Percentiles rank a stretch among this genome's conserved stretches.
Conservation (phyloP, 2,329 filamentous ascomycete genomes). For the Pseudocercospora musae region DNA sequence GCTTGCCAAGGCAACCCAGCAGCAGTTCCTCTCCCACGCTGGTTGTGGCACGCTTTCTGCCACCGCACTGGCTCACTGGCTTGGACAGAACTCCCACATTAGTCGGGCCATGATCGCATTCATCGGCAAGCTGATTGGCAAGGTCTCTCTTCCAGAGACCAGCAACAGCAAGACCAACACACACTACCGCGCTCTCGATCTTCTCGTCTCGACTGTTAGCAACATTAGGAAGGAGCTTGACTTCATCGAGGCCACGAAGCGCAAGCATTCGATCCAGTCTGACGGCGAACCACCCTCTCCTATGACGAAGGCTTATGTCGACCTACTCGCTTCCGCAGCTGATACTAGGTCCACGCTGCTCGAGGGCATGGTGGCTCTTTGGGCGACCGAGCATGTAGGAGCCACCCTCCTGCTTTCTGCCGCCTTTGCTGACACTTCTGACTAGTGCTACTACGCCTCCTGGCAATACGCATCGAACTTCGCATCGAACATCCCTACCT, state of each 20-base stretch:
- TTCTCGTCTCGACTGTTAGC: conserved; percentile 62
- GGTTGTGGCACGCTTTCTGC: conserved; percentile 60
- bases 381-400: conserved; percentile 66
- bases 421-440: conserved; percentile 10
- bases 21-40: conserved; percentile 63
- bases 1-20: conserved; percentile 59
- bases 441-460: conserved; percentile 45
- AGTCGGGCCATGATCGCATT: conserved; percentile 68
- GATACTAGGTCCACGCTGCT: conserved; percentile 53
- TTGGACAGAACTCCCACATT: conserved; percentile 69
- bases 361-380: conserved; percentile 70
- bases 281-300: conserved; percentile 43
- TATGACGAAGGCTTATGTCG: conserved; percentile 55
- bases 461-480: conserved; percentile 50
- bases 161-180: conserved; percentile 44
- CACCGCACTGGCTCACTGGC: conserved; percentile 59
- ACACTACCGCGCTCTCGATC: conserved; percentile 58
- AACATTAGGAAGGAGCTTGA: conserved; percentile 65
- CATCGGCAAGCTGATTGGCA: conserved; percentile 61
- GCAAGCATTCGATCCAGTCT: conserved; percentile 57
- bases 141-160: conserved; percentile 55
- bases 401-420: neutral
- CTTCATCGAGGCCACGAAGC: conserved; percentile 65
- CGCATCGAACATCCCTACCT: conserved; percentile 30
- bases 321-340: conserved; percentile 58